A percentile compares a stretch with the other conserved stretches of the same genome.
These are phyloP conservation scores for Nicotiana undulata DNA, from an alignment of 257 asterid genomes.

Conservation along the genomic window DNA sequence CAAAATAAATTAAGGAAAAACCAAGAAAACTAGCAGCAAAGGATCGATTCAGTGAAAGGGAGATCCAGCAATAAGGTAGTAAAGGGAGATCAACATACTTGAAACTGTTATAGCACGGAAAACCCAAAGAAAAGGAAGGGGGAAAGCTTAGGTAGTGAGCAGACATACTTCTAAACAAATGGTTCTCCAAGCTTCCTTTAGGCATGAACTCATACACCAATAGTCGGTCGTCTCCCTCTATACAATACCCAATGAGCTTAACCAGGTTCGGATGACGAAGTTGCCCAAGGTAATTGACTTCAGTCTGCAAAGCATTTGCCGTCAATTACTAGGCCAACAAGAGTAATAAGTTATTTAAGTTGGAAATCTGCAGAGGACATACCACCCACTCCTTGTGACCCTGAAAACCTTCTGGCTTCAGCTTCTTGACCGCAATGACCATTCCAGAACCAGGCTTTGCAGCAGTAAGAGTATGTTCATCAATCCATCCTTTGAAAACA, in stretches of 20 bases:
- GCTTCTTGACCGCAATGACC: conserved; percentile 88
- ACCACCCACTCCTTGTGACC: conserved; percentile 99
- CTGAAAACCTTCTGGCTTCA: conserved; percentile 92
- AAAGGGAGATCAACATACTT: neutral
- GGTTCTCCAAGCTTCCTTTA: conserved; percentile 93
- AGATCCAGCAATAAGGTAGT: neutral
- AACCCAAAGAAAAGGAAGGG: neutral
- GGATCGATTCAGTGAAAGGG: neutral
- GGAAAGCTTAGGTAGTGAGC: neutral
- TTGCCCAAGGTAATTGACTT: conserved; percentile 89
- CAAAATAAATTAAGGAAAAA: neutral
- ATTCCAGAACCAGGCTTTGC: conserved; percentile 77
- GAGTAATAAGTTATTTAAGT: neutral
- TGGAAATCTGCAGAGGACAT: conserved; percentile 17
- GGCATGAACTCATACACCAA: conserved; percentile 95
- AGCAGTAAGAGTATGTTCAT: conserved; percentile 58
- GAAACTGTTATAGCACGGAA: neutral
- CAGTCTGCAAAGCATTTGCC: conserved; percentile 54
- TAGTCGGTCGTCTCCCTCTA: conserved; percentile 79
- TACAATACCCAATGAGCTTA: conserved; percentile 88
- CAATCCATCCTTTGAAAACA: conserved; percentile 95
- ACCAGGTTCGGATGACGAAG: conserved; percentile 85
- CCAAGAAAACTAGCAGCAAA: neutral
- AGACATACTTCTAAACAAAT: conserved; percentile 73
- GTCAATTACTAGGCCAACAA: neutral